Conservation (phyloP, 345 rosid genomes). For the Eucalyptus virginea region DNA sequence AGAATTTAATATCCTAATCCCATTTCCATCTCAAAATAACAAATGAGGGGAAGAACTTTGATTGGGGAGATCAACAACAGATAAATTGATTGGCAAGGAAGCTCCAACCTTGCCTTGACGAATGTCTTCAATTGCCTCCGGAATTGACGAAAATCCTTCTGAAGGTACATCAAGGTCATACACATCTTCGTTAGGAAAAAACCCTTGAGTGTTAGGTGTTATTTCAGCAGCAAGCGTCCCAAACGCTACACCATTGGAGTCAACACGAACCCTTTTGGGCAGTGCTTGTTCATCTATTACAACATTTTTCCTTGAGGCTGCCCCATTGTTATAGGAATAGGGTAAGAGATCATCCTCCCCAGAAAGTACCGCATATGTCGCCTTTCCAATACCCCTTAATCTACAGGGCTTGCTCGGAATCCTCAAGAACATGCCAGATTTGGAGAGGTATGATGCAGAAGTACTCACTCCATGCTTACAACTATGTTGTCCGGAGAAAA, state of each 20-base stretch:
- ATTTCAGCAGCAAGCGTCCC: conserved; percentile 30
- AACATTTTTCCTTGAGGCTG: conserved; percentile 1
- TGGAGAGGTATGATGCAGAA: conserved; percentile 1
- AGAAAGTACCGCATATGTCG: conserved; percentile 23
- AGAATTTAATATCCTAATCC: not conserved
- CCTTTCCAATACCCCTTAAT: conserved; percentile 7
- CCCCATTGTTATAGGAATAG: conserved; percentile 13
- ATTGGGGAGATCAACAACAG: not conserved
- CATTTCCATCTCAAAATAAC: not conserved
- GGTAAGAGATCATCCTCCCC: conserved; percentile 27
- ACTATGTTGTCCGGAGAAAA: not conserved
- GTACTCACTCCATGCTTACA: conserved; percentile 3
- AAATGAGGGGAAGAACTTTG: not conserved
- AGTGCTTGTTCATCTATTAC: not conserved
- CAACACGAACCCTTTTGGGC: conserved; percentile 12
- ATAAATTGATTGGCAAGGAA: not conserved
- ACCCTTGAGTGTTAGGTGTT: conserved; percentile 14
- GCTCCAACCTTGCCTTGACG: conserved; percentile 42
- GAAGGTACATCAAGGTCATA: conserved; percentile 57
- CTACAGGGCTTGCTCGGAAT: conserved; percentile 2
- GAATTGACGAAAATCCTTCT: conserved; percentile 50
- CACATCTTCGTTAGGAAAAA: conserved; percentile 31
- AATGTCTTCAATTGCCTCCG: conserved; percentile 71
- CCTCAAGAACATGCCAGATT: not conserved
- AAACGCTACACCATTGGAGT: conserved; percentile 15